Percentiles rank a stretch among this genome's conserved stretches.
phyloP scores from a whole-genome alignment of 2,329 filamentous ascomycete genomes.

The Hymenoscyphus salicellus region DNA sequence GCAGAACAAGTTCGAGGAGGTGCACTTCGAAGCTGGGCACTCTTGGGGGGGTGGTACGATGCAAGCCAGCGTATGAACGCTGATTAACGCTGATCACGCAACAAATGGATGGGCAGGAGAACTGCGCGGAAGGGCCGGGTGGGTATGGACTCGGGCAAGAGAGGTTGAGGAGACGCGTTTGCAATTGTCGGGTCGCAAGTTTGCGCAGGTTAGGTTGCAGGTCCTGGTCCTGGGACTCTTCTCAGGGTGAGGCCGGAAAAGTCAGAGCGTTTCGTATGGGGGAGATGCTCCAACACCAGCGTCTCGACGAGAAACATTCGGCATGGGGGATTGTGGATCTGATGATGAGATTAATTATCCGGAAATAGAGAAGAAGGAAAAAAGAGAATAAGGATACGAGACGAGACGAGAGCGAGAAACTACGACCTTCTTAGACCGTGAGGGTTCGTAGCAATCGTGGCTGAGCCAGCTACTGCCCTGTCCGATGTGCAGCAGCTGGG shows the following conservation, averaged over 20 bases:
- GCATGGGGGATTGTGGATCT: neutral
- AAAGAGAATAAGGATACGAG: neutral
- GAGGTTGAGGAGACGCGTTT: neutral
- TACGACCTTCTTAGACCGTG: neutral
- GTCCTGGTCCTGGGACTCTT: neutral
- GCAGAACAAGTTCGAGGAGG: neutral
- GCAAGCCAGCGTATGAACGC: neutral
- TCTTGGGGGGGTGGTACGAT: conserved; percentile 10
- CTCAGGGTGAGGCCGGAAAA: neutral
- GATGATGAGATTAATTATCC: neutral
- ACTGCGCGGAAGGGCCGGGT: neutral
- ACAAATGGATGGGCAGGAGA: conserved; percentile 3
- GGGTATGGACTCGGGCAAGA: neutral
- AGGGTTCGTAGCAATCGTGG: conserved; percentile 4
- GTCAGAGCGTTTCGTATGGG: conserved; percentile 1
- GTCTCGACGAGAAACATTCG: conserved; percentile 3
- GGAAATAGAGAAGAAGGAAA: neutral
- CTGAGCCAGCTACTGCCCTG: neutral
- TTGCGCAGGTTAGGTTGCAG: neutral
- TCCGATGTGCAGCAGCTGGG: neutral
- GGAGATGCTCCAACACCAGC: neutral
- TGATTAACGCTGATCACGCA: conserved; percentile 1
- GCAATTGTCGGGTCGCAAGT: neutral
- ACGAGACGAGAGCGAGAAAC: neutral
- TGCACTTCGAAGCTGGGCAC: conserved; percentile 6